phyloP scores from a whole-genome alignment of 805 yeast genomes.

The Yamadazyma paraphyllophila region DNA sequence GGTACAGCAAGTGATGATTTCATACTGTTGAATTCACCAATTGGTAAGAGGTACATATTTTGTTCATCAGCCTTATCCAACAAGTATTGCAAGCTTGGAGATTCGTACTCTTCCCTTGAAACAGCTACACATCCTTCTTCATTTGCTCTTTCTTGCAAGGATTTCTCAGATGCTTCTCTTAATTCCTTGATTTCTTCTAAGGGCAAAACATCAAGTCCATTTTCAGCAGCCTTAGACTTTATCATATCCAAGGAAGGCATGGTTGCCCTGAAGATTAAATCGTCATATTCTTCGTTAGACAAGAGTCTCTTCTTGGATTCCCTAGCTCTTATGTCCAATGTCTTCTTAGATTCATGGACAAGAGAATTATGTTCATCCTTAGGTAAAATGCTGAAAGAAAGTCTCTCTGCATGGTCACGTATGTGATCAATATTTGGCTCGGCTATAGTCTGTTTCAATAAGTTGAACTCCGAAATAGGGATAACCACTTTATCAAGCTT shows the following conservation, averaged over 20 bases:
- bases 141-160: slow-evolving; percentile 18
- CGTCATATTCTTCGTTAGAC: slow-evolving; percentile 26
- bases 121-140: slow-evolving; percentile 19
- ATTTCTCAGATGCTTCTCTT: slow-evolving; percentile 10
- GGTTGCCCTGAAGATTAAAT: slow-evolving; percentile 26
- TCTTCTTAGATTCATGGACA: slow-evolving; percentile 10
- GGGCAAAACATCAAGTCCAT: slow-evolving; percentile 28
- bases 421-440: slow-evolving; percentile 30
- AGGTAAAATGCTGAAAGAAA: slow-evolving; percentile 10
- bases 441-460: slow-evolving; percentile 18
- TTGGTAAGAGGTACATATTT: slow-evolving; percentile 12
- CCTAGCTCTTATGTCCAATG: slow-evolving; percentile 26
- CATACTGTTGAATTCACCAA: slow-evolving; percentile 13
- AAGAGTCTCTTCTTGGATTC: slow-evolving; percentile 15
- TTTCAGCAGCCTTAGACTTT: slow-evolving; percentile 21
- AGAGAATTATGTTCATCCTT: slow-evolving; percentile 10
- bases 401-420: slow-evolving; percentile 18
- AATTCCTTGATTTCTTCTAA: slow-evolving; percentile 22
- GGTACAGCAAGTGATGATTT: slow-evolving; percentile 14
- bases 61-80: slow-evolving; percentile 12
- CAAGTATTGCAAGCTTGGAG: slow-evolving; percentile 15
- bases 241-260: slow-evolving; percentile 29
- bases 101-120: slow-evolving; percentile 17
- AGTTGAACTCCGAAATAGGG: slow-evolving; percentile 26
- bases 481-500: slow-evolving; percentile 20